These are phyloP conservation scores for Botryotinia narcissicola DNA, from an alignment of 2,329 filamentous ascomycete genomes.

Conservation along the genomic window DNA sequence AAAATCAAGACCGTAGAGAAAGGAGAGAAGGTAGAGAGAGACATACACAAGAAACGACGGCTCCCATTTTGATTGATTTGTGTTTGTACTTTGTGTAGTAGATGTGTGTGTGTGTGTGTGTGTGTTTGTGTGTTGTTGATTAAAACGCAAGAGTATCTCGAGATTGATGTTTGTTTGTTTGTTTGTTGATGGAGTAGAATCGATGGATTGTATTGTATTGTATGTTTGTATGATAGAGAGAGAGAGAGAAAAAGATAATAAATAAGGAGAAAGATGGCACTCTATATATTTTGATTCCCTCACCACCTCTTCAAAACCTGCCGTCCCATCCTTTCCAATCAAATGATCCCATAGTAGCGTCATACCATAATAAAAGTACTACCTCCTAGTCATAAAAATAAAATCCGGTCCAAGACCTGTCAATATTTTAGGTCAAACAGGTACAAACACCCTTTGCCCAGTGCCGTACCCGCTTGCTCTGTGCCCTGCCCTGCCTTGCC, in stretches of 20 bases:
- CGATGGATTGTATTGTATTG: neutral
- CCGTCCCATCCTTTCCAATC: neutral
- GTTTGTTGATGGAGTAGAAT: neutral
- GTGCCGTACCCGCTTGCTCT: neutral
- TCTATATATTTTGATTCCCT: neutral
- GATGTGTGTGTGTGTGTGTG: neutral
- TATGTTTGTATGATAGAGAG: conserved; percentile 8
- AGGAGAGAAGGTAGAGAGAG: conserved; percentile 11
- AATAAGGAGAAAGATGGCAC: neutral
- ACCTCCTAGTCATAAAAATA: neutral
- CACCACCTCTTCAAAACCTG: neutral
- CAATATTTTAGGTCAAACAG: neutral
- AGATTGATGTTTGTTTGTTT: neutral
- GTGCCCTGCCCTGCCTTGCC: neutral
- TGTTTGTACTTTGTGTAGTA: neutral
- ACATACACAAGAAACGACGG: conserved; percentile 41
- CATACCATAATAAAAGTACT: conserved; percentile 9
- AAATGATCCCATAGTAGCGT: conserved; percentile 1
- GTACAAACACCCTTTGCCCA: neutral
- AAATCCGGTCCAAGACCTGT: neutral
- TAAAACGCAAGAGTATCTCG: neutral
- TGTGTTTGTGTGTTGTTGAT: neutral
- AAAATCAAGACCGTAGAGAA: neutral
- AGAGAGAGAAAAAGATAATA: neutral
- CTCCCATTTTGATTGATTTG: conserved; percentile 37